Conservation (phyloP, 2,329 filamentous ascomycete species). For the Trichoderma sp. region DNA sequence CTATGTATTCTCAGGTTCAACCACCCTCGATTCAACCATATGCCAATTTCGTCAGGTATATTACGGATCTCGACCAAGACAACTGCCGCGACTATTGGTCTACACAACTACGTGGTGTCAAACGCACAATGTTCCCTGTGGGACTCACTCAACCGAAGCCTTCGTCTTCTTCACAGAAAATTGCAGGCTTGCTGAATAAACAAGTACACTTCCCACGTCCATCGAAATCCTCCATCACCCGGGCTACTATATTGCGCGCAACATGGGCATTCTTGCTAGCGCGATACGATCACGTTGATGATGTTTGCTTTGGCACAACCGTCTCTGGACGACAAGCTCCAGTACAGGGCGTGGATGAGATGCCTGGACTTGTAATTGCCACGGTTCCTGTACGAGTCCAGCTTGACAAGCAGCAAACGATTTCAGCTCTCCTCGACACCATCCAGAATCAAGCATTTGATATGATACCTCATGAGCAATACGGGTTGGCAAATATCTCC, state of each 20-base stretch:
- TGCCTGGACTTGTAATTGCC: constrained; percentile 26
- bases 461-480: constrained; percentile 12
- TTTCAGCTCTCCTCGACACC: not conserved
- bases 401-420: not conserved
- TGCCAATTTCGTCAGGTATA: constrained; percentile 7
- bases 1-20: not conserved
- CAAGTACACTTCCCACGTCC: not conserved
- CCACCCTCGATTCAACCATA: not conserved
- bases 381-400: constrained; percentile 22
- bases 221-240: constrained; percentile 10
- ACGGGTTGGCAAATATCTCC: not conserved
- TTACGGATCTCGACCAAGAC: not conserved
- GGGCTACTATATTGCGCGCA: constrained; percentile 17
- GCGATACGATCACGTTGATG: constrained; percentile 33
- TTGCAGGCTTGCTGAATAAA: not conserved
- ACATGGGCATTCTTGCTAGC: constrained; percentile 28
- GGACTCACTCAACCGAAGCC: not conserved
- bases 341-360: constrained; percentile 22
- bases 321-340: constrained; percentile 26
- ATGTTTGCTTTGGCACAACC: constrained; percentile 26
- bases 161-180: not conserved
- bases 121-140: not conserved
- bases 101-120: constrained; percentile 19
- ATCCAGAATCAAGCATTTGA: constrained; percentile 11
- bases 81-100: constrained; percentile 21